Percentiles rank a stretch among this genome's conserved stretches.
These are phyloP conservation scores for Apiotrichum laibachii DNA, from an alignment of 1,284 basidiomycete genomes.

Conservation along the genomic window DNA sequence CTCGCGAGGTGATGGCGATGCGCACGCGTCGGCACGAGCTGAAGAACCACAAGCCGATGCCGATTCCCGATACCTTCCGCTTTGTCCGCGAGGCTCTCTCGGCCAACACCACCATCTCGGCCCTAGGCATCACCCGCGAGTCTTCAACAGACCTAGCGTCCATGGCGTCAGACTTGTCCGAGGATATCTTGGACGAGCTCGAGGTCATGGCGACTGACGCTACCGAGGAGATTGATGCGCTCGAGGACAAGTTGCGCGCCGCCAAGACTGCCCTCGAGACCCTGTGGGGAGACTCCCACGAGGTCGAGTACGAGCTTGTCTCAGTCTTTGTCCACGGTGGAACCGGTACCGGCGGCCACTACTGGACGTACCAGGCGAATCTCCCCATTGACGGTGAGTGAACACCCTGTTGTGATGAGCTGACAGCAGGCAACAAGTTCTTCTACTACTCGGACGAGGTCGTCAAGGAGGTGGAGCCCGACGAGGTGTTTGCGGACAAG, in stretches of 20 bases:
- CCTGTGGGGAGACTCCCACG: slow-evolving; percentile 69
- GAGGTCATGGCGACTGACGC: slow-evolving; percentile 59
- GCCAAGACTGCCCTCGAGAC: slow-evolving; percentile 71
- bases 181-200: slow-evolving; percentile 37
- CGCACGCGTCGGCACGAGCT: slow-evolving; percentile 67
- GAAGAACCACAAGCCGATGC: slow-evolving; percentile 54
- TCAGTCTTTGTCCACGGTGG: slow-evolving; percentile 97
- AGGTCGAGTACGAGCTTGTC: slow-evolving; percentile 82
- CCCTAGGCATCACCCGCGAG: slow-evolving; percentile 1
- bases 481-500: slow-evolving; percentile 45
- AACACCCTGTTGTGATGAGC: not conserved
- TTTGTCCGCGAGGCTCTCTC: slow-evolving; percentile 32
- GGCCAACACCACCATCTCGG: slow-evolving; percentile 42
- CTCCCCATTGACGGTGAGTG: slow-evolving; percentile 45
- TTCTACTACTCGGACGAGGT: slow-evolving; percentile 93
- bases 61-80: slow-evolving; percentile 34
- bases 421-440: slow-evolving; percentile 65
- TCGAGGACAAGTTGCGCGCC: slow-evolving; percentile 58
- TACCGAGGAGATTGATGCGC: slow-evolving; percentile 61
- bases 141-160: slow-evolving; percentile 39
- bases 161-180: slow-evolving; percentile 46
- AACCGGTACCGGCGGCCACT: slow-evolving; percentile 52
- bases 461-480: slow-evolving; percentile 56
- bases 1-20: slow-evolving; percentile 62
- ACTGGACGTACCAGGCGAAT: slow-evolving; percentile 51